These are phyloP conservation scores for Penicillium sp. DNA, from an alignment of 2,329 filamentous ascomycete species.

Conservation along the genomic window DNA sequence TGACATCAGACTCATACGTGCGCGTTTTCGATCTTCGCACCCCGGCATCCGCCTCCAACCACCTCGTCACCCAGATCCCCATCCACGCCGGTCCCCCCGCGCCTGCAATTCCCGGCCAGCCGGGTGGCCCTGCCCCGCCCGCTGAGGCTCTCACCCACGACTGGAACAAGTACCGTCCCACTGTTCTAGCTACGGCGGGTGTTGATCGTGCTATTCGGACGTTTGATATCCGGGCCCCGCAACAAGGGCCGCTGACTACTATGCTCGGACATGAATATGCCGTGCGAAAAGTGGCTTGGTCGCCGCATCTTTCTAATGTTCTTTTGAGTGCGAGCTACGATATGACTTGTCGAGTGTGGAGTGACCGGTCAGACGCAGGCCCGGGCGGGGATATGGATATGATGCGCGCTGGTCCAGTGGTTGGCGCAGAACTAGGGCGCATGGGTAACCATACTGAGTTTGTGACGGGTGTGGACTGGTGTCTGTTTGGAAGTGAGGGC, in stretches of 20 bases:
- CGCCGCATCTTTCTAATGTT: slow-evolving; percentile 86
- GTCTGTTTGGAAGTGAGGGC: slow-evolving; percentile 88
- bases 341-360: slow-evolving; percentile 96
- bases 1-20: slow-evolving; percentile 84
- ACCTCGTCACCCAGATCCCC: slow-evolving; percentile 77
- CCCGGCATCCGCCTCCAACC: slow-evolving; percentile 81
- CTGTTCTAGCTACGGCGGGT: slow-evolving; percentile 80
- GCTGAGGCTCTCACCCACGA: slow-evolving; percentile 90
- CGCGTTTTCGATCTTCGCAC: slow-evolving; percentile 90
- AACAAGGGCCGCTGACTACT: slow-evolving; percentile 68
- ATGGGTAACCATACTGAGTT: slow-evolving; percentile 97
- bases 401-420: slow-evolving; percentile 42
- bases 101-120: slow-evolving; percentile 37
- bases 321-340: slow-evolving; percentile 91
- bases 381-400: slow-evolving; percentile 36
- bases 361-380: slow-evolving; percentile 62
- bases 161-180: slow-evolving; percentile 96
- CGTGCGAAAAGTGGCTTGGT: slow-evolving; percentile 82
- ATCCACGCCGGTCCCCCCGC: slow-evolving; percentile 69
- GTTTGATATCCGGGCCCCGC: slow-evolving; percentile 81
- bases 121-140: slow-evolving; percentile 55
- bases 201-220: slow-evolving; percentile 85
- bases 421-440: slow-evolving; percentile 72
- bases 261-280: slow-evolving; percentile 90
- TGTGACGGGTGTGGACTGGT: slow-evolving; percentile 95